Percentiles rank a stretch among this genome's conserved stretches.
phyloP scores from a whole-genome alignment of 176 grass and related monocot species.

The Rhynchospora breviuscula region DNA sequence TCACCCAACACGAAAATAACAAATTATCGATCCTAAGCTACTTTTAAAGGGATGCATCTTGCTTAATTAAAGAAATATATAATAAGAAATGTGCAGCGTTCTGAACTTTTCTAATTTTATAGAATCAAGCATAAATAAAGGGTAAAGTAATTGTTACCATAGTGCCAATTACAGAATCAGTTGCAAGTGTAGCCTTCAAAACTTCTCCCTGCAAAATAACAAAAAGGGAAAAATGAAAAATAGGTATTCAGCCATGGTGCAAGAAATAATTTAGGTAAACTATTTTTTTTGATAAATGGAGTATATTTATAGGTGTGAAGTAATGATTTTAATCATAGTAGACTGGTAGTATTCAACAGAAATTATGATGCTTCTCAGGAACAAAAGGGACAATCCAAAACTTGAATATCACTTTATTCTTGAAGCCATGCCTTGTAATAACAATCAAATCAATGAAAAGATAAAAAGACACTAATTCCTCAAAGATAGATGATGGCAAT shows the following conservation, averaged over 20 bases:
- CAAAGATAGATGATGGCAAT: not conserved
- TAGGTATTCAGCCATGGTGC: not conserved
- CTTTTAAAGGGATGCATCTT: not conserved
- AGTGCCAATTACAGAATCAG: constrained; percentile 82
- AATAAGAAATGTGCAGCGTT: not conserved
- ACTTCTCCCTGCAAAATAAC: constrained; percentile 54
- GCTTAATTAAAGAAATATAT: not conserved
- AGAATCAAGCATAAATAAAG: not conserved
- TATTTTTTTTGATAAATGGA: not conserved
- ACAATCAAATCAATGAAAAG: not conserved
- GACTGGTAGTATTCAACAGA: not conserved
- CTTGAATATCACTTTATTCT: not conserved
- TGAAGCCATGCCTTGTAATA: not conserved
- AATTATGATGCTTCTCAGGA: not conserved
- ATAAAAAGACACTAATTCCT: not conserved
- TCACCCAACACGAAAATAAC: not conserved
- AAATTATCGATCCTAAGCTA: not conserved
- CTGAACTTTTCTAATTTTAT: not conserved
- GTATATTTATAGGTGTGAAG: not conserved
- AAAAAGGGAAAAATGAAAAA: not conserved
- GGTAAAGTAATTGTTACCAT: constrained; percentile 43
- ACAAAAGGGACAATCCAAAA: not conserved
- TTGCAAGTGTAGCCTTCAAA: constrained; percentile 83
- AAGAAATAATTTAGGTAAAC: not conserved
- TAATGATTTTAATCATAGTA: not conserved